Conservation (phyloP, 371 early-diverging fungal genomes). For the Modicella reniformis region DNA sequence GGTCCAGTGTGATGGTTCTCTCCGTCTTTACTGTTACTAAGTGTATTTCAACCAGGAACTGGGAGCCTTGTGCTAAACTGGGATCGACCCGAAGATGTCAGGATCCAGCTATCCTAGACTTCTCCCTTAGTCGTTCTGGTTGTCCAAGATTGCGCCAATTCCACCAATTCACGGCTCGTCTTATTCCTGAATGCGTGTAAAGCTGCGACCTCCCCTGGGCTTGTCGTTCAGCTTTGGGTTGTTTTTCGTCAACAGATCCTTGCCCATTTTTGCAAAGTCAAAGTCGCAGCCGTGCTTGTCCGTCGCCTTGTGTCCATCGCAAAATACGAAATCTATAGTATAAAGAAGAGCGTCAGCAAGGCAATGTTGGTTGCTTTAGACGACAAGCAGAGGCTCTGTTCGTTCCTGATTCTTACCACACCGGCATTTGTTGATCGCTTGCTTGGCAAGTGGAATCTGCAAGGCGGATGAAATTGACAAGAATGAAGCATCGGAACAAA, state of each 20-base stretch:
- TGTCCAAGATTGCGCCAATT: no score
- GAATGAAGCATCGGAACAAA: neutral
- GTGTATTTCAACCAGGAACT: neutral
- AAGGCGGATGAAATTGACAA: neutral
- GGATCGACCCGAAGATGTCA: neutral
- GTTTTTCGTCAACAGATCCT: conserved; percentile 76
- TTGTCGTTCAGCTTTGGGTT: conserved; percentile 82
- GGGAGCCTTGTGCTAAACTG: neutral
- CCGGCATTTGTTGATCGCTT: conserved; percentile 83
- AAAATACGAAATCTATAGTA: conserved; percentile 73
- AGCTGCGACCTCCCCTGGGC: conserved; percentile 82
- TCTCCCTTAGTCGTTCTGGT: neutral
- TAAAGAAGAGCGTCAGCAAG: neutral
- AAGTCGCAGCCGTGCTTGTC: conserved; percentile 83
- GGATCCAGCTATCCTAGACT: neutral
- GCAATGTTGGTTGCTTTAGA: no score
- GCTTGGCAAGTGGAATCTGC: conserved; percentile 82
- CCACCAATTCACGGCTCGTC: neutral
- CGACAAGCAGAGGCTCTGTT: neutral
- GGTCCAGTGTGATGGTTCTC: no score
- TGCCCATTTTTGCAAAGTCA: conserved; percentile 76
- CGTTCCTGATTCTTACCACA: conserved; percentile 59
- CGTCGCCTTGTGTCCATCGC: conserved; percentile 81
- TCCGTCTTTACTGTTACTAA: neutral
- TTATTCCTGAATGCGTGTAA: conserved; percentile 72